A percentile compares a stretch with the other conserved stretches of the same genome.
phyloP scores from a whole-genome alignment of 1,284 basidiomycete species.

The Ustilago curta region DNA sequence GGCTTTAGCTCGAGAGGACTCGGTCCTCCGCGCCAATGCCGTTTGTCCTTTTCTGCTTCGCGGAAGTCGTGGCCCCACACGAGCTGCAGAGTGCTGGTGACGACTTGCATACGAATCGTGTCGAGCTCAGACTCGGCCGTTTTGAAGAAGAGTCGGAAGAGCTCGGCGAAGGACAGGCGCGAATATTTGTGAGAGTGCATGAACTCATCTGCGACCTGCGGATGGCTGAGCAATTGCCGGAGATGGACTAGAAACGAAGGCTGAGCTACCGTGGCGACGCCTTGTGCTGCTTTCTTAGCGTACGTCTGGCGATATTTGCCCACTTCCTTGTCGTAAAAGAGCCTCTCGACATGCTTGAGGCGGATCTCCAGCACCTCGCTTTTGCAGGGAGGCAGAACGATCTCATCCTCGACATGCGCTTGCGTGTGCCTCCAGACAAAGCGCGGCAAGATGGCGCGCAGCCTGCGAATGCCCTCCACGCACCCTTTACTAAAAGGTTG shows the following conservation, averaged over 20 bases:
- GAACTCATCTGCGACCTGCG: slow-evolving; percentile 50
- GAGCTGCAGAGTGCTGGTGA: slow-evolving; percentile 36
- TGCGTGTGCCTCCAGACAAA: slow-evolving; percentile 56
- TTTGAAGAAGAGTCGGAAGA: slow-evolving; percentile 40
- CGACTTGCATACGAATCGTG: slow-evolving; percentile 32
- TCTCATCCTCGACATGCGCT: slow-evolving; percentile 52
- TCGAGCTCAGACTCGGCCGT: slow-evolving; percentile 42
- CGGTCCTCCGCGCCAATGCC: slow-evolving; percentile 33
- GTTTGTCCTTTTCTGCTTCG: slow-evolving; percentile 33
- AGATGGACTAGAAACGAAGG: slow-evolving; percentile 47
- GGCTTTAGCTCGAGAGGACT: slow-evolving; percentile 10
- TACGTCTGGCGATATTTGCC: slow-evolving; percentile 32
- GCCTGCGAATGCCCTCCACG: slow-evolving; percentile 43
- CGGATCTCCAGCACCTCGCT: slow-evolving; percentile 47
- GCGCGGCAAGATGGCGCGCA: slow-evolving; percentile 42
- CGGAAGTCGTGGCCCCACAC: slow-evolving; percentile 52
- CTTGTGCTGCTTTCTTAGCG: slow-evolving; percentile 25
- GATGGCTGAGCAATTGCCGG: slow-evolving; percentile 54
- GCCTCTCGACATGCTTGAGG: slow-evolving; percentile 45
- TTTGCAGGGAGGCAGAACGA: slow-evolving; percentile 40
- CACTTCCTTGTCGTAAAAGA: slow-evolving; percentile 58
- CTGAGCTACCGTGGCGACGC: slow-evolving; percentile 18
- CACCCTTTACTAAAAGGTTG: slow-evolving; percentile 46
- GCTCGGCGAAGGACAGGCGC: slow-evolving; percentile 44
- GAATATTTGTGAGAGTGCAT: slow-evolving; percentile 41